A percentile compares a stretch with the other conserved stretches of the same genome.
These are phyloP conservation scores for Daedaleopsis sinensis DNA, from an alignment of 768 basidiomycete species.

Conservation along the genomic window DNA sequence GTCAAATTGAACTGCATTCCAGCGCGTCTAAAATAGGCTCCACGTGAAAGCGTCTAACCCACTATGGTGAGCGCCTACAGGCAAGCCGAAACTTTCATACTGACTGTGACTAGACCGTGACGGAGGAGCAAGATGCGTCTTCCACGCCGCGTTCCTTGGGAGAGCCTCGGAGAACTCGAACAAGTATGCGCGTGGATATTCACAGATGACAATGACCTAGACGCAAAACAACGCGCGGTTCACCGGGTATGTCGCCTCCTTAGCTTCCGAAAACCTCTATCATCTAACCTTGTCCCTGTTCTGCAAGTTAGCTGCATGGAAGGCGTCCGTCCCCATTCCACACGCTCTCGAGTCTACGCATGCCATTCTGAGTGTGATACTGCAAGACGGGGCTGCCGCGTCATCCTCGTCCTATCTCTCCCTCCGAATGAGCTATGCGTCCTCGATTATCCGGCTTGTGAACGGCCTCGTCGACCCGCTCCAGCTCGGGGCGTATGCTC, in stretches of 20 bases:
- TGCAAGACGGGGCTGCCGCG: constrained; percentile 47
- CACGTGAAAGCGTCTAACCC: background rate
- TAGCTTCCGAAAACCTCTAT: constrained; percentile 25
- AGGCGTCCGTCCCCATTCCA: constrained; percentile 70
- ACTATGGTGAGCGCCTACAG: background rate
- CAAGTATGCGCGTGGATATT: constrained; percentile 79
- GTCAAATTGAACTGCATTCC: too few species aligned
- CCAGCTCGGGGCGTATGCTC: constrained; percentile 86
- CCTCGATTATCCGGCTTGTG: constrained; percentile 85
- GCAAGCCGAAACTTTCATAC: background rate
- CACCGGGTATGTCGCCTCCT: constrained; percentile 49
- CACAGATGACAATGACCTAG: constrained; percentile 58
- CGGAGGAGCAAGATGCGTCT: constrained; percentile 55
- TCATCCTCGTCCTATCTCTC: constrained; percentile 42
- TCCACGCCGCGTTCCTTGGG: constrained; percentile 84
- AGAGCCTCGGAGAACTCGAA: constrained; percentile 67
- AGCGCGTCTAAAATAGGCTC: background rate
- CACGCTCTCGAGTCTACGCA: constrained; percentile 79
- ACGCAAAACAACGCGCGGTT: constrained; percentile 60
- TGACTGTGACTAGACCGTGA: background rate
- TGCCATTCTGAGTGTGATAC: constrained; percentile 59
- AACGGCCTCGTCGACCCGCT: constrained; percentile 96
- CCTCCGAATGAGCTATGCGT: constrained; percentile 77
- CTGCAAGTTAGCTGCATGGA: constrained; percentile 78
- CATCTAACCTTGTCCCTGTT: background rate